Evolutionary conservation across 768 basidiomycete genomes (phyloP).

Genomic region (Trametes elegans): DNA sequence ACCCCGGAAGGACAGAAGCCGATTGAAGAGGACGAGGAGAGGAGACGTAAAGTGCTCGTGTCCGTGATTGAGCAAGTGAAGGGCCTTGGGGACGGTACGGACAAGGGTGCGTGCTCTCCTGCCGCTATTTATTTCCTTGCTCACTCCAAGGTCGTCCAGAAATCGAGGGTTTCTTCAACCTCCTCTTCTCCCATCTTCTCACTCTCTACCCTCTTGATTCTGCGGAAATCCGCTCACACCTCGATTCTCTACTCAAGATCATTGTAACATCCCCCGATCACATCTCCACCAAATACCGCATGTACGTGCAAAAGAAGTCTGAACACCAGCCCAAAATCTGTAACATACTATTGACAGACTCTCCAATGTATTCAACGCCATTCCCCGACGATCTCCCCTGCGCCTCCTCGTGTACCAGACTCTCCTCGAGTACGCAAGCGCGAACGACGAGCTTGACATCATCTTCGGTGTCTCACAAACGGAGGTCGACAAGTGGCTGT

Average conservation of each 20-base stretch:
- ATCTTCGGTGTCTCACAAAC: conserved; percentile 55
- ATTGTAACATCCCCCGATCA: conserved; percentile 57
- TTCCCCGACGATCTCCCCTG: conserved; percentile 62
- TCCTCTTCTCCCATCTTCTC: conserved; percentile 72
- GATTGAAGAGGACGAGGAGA: conserved; percentile 51
- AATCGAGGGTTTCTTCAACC: conserved; percentile 86
- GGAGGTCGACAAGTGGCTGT: conserved; percentile 74
- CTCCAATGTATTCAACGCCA: conserved; percentile 79
- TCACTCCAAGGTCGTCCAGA: conserved; percentile 40
- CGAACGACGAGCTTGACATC: conserved; percentile 59
- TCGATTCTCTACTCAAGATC: conserved; percentile 48
- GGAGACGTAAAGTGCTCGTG: conserved; percentile 53
- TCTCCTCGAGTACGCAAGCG: conserved; percentile 57
- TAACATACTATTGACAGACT: conserved; percentile 43
- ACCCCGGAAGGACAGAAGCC: conserved; percentile 50
- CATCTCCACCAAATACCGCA: conserved; percentile 67
- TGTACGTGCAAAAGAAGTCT: too few relatives aligned
- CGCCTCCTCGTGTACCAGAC: conserved; percentile 61
- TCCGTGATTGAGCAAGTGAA: conserved; percentile 62
- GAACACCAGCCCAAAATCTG: too few relatives aligned
- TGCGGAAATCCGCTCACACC: conserved; percentile 50
- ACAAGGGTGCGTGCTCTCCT: conserved; percentile 55
- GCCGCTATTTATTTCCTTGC: background rate
- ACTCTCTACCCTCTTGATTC: conserved; percentile 54
- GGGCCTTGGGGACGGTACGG: conserved; percentile 71